phyloP scores from a whole-genome alignment of 163 green algal species.

The Prototheca cutis region DNA sequence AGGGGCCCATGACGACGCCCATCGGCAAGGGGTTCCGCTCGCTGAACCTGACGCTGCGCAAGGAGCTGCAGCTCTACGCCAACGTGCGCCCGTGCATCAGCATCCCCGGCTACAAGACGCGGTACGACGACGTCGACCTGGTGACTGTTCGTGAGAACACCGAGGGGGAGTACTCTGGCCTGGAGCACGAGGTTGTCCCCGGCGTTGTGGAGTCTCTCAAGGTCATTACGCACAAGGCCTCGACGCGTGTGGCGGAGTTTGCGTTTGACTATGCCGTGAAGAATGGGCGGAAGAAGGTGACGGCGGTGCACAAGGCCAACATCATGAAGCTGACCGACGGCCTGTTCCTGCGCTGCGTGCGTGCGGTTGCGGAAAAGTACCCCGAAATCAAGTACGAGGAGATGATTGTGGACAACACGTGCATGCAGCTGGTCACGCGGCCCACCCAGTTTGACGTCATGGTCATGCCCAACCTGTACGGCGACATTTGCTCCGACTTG shows the following conservation, averaged over 20 bases:
- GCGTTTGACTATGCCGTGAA: slow-evolving; percentile 84
- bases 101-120: slow-evolving; percentile 90
- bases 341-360: slow-evolving; percentile 87
- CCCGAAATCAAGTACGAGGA: slow-evolving; percentile 91
- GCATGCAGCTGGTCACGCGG: slow-evolving; percentile 78
- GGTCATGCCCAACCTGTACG: slow-evolving; percentile 91
- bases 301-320: slow-evolving; percentile 61
- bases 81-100: slow-evolving; percentile 91
- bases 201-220: slow-evolving; percentile 91
- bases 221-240: slow-evolving; percentile 87
- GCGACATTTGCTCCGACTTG: slow-evolving; percentile 95
- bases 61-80: slow-evolving; percentile 91
- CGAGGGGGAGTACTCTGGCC: slow-evolving; percentile 89
- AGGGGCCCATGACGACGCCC: slow-evolving; percentile 90
- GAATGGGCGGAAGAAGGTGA: slow-evolving; percentile 58
- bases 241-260: slow-evolving; percentile 83
- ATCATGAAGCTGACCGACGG: slow-evolving; percentile 98
- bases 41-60: slow-evolving; percentile 92
- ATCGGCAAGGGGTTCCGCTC: slow-evolving; percentile 92
- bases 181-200: slow-evolving; percentile 90
- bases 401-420: slow-evolving; percentile 96
- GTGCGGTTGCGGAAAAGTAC: slow-evolving; percentile 65
- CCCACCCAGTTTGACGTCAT: slow-evolving; percentile 91
- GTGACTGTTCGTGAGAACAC: slow-evolving; percentile 93
- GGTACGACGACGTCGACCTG: slow-evolving; percentile 85